A percentile compares a stretch with the other conserved stretches of the same genome.
Conservation (phyloP, 768 basidiomycete genomes). For the Boletus subparvulus region DNA sequence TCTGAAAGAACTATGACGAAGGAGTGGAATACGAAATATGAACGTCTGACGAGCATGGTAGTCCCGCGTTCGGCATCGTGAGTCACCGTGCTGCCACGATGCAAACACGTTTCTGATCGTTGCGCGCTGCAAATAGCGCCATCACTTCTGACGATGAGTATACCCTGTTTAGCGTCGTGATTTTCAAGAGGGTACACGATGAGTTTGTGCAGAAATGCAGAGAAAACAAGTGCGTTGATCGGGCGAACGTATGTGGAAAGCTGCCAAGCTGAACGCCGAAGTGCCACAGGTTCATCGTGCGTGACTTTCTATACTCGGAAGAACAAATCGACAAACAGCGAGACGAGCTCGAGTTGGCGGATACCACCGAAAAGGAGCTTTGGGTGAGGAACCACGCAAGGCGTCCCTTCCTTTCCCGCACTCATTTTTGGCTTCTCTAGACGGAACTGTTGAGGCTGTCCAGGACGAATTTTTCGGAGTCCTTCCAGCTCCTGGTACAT, state of each 20-base stretch:
- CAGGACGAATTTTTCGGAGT: slow-evolving; percentile 95
- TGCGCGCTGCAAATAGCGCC: slow-evolving; percentile 42
- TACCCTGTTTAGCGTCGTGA: slow-evolving; percentile 76
- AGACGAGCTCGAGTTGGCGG: slow-evolving; percentile 77
- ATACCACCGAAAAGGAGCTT: slow-evolving; percentile 89
- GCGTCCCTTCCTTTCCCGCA: background rate
- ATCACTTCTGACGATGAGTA: slow-evolving; percentile 89
- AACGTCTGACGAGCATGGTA: slow-evolving; percentile 83
- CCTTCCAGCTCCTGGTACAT: slow-evolving; percentile 91
- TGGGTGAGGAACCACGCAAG: slow-evolving; percentile 63
- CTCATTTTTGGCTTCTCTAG: slow-evolving; percentile 40
- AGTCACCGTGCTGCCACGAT: slow-evolving; percentile 28
- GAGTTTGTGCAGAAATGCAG: slow-evolving; percentile 92
- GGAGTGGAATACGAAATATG: slow-evolving; percentile 89
- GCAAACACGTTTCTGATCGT: slow-evolving; percentile 23
- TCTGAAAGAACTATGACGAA: slow-evolving; percentile 66
- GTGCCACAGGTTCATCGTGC: slow-evolving; percentile 73
- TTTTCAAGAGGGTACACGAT: slow-evolving; percentile 90
- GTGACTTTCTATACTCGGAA: slow-evolving; percentile 92
- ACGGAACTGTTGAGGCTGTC: slow-evolving; percentile 88
- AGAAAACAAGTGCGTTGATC: slow-evolving; percentile 77
- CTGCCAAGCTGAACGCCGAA: slow-evolving; percentile 7
- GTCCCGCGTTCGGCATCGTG: slow-evolving; percentile 91
- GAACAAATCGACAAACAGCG: slow-evolving; percentile 76
- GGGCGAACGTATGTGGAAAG: background rate